Percentiles rank a stretch among this genome's conserved stretches.
Conservation (phyloP, 768 basidiomycete genomes). For the Boletus sp. region DNA sequence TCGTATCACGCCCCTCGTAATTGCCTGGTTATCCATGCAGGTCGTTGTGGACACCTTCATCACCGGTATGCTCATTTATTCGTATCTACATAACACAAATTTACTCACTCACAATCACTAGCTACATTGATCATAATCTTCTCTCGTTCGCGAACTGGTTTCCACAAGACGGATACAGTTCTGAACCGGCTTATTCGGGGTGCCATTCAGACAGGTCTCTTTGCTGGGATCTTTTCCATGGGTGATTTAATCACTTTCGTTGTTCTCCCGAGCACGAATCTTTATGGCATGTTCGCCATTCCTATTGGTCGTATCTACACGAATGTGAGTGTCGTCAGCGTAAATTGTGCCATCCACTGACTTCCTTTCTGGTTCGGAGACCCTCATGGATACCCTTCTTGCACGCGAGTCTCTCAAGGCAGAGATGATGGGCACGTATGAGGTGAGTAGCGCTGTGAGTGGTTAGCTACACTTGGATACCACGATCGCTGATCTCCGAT, state of each 20-base stretch:
- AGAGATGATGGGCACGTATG: neutral
- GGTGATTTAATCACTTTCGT: neutral
- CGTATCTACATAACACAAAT: neutral
- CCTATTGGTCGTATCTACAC: neutral
- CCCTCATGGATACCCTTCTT: neutral
- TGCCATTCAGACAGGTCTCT: neutral
- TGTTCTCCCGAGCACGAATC: neutral
- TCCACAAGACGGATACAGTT: neutral
- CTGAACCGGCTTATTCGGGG: neutral
- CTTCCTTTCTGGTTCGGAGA: neutral
- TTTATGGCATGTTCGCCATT: neutral
- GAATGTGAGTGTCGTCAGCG: neutral
- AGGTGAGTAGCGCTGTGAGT: neutral
- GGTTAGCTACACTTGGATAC: too few species aligned
- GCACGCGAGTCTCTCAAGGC: neutral
- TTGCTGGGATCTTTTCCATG: neutral
- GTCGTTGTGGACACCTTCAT: neutral
- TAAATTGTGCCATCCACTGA: neutral
- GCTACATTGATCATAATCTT: neutral
- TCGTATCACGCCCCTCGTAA: conserved; percentile 4
- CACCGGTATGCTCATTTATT: neutral
- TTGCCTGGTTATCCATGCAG: neutral
- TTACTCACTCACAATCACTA: neutral
- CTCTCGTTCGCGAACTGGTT: neutral
- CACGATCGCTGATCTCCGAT: neutral